Evolutionary conservation across 257 asterid species (phyloP), one percentile per base, ranked within the genome.

Genomic region (Solanum appendiculatum): DNA sequence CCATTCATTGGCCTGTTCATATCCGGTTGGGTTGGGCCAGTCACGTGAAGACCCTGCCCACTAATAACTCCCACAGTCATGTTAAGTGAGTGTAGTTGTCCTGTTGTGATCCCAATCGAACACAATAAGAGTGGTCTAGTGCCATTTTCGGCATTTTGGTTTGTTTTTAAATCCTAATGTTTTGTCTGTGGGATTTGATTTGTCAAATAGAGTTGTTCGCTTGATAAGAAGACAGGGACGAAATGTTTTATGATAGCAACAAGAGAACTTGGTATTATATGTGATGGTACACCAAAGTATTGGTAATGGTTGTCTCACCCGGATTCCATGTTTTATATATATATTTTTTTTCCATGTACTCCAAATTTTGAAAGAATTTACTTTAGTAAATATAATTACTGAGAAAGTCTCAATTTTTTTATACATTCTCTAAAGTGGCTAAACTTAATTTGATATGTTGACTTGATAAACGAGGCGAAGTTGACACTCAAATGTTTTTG

Each of bases 401-500:
- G 11, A 74, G 16, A 27, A 39, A 60, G 7, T n/a, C 14, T 21
- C 10, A 11, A 11, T 5, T 58, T 5, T 15, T 60, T 25, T 88
- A 10, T 90, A 94, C 96, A 93, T 93, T 95, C 75, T 34, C 89
- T 3, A 94, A 94, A 88, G 98, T 93, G 88, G 97, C 95, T 4
- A 88, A 88, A 87, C 93, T 95, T 60, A n/a, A 60, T 74, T 87
- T 69, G 84, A 54, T 87, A 5, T 92, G 94, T 25, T 93, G 94
- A 96, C 92, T 95, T 25, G 93, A 93, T n/a, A 91, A 93, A 34
- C 91, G 86, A 82, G 97, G 94, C 42, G 90, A 88, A 44, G 88
- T 94, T 82, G 86, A 86, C 23, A 66, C 89, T n/a, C 70, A 15
- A 75, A 68, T 92, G 56, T 63, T 66, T 10, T 66, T 33, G 20